These are phyloP conservation scores for Fraxinus excelsior DNA, from an alignment of 257 asterid genomes.

Conservation along the genomic window DNA sequence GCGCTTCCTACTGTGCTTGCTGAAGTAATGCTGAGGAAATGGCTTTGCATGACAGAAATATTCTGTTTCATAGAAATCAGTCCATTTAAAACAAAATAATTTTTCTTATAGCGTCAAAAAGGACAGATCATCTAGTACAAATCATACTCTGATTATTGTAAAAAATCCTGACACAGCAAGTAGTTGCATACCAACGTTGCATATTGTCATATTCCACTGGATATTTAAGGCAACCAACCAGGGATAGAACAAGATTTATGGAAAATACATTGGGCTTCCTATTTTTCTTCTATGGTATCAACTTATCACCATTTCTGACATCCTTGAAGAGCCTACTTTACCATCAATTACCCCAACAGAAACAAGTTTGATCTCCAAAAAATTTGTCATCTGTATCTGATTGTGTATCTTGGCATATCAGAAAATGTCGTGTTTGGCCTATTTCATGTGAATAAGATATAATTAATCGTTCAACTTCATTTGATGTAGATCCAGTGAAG, in stretches of 20 bases:
- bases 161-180: background rate
- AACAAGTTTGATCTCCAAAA: background rate
- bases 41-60: background rate
- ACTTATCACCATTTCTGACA: background rate
- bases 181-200: background rate
- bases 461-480: background rate
- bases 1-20: constrained; percentile 2
- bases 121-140: background rate
- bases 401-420: background rate
- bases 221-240: background rate
- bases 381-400: background rate
- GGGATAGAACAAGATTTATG: background rate
- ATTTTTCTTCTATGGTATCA: too few relatives aligned
- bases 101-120: background rate
- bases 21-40: background rate
- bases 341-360: background rate
- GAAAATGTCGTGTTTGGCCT: background rate
- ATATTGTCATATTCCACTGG: too few relatives aligned
- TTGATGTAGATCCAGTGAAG: constrained; percentile 32
- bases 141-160: background rate
- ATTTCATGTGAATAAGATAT: background rate
- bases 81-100: background rate
- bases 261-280: background rate
- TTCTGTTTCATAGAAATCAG: background rate
- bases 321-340: background rate